These are phyloP conservation scores for Kluyveromyces starmeri DNA, from an alignment of 805 yeast genomes.

Conservation along the genomic window DNA sequence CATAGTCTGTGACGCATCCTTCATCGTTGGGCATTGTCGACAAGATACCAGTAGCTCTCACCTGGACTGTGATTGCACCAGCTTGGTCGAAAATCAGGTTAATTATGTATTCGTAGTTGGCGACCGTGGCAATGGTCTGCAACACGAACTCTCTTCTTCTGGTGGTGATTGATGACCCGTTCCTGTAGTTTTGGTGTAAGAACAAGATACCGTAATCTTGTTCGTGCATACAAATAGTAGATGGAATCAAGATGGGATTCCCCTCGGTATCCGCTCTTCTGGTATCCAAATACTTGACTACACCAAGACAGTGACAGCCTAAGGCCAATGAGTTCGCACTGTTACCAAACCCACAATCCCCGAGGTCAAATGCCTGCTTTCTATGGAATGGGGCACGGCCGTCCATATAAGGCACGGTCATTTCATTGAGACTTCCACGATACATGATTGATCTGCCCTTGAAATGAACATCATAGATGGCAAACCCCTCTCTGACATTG, in stretches of 20 bases:
- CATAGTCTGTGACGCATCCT: slow-evolving; percentile 53
- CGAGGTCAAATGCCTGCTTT: slow-evolving; percentile 81
- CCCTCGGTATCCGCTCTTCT: slow-evolving; percentile 49
- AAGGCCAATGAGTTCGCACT: slow-evolving; percentile 57
- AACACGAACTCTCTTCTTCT: slow-evolving; percentile 73
- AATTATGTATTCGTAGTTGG: slow-evolving; percentile 72
- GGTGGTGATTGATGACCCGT: slow-evolving; percentile 57
- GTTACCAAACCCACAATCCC: slow-evolving; percentile 77
- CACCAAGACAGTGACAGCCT: slow-evolving; percentile 81
- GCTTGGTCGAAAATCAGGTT: slow-evolving; percentile 68
- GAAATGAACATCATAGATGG: slow-evolving; percentile 60
- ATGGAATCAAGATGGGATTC: slow-evolving; percentile 52
- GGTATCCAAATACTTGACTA: slow-evolving; percentile 64
- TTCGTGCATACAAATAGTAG: slow-evolving; percentile 73
- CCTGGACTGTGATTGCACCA: slow-evolving; percentile 69
- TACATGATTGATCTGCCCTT: slow-evolving; percentile 71
- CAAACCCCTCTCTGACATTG: slow-evolving; percentile 73
- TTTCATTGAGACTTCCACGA: slow-evolving; percentile 66
- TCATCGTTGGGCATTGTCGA: slow-evolving; percentile 78
- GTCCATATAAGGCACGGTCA: slow-evolving; percentile 86
- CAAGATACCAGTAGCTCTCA: slow-evolving; percentile 79
- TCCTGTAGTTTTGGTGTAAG: slow-evolving; percentile 77
- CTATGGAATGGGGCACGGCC: slow-evolving; percentile 77
- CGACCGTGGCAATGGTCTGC: slow-evolving; percentile 77
- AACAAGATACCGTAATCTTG: slow-evolving; percentile 68